Conservation (phyloP, 192 early-diverging fungal species). For the Endogone sp. region DNA sequence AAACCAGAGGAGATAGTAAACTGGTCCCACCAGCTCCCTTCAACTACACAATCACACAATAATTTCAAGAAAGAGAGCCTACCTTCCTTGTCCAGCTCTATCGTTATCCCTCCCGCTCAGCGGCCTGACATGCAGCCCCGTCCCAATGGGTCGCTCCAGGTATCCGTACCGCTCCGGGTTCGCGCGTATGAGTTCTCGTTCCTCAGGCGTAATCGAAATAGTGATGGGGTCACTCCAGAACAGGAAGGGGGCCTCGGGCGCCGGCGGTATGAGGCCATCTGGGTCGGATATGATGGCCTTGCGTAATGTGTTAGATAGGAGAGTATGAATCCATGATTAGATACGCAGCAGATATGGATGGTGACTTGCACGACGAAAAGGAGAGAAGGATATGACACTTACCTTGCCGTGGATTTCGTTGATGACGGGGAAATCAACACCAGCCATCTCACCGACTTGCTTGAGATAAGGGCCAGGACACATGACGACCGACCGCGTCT, state of each 20-base stretch:
- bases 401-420: slow-evolving; percentile 5
- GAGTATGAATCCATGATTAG: too few species aligned
- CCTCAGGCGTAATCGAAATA: background rate
- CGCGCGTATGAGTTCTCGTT: background rate
- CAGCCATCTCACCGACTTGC: background rate
- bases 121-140: background rate
- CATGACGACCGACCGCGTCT: slow-evolving; percentile 1
- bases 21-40: too few species aligned
- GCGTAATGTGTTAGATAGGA: too few species aligned
- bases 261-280: background rate
- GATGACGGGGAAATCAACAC: slow-evolving; percentile 6
- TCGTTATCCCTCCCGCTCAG: background rate
- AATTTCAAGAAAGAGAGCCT: too few species aligned
- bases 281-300: background rate
- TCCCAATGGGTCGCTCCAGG: background rate
- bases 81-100: background rate
- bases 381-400: background rate
- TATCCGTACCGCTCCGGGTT: background rate
- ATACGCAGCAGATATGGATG: too few species aligned
- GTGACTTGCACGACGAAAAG: too few species aligned
- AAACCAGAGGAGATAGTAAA: too few species aligned
- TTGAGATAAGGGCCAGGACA: background rate
- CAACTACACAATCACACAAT: too few species aligned
- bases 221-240: background rate
- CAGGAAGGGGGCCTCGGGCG: background rate